Conservation (phyloP, 192 early-diverging fungal species). For the Coemansia sp. region DNA sequence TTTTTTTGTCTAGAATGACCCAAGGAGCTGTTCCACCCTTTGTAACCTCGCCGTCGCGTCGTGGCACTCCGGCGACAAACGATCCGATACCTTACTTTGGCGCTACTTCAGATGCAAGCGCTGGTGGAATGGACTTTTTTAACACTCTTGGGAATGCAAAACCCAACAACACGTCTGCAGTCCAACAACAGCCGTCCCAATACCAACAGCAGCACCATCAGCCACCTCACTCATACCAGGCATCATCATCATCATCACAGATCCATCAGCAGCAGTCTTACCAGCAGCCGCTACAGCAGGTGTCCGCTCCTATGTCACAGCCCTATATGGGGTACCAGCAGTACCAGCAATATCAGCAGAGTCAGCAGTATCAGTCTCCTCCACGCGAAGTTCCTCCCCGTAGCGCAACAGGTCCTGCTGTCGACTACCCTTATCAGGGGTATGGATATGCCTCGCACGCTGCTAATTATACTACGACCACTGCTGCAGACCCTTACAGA, state of each 20-base stretch:
- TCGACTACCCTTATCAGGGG: slow-evolving; percentile 25
- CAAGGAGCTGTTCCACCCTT: slow-evolving; percentile 4
- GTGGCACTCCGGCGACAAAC: slow-evolving; percentile 41
- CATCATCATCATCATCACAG: background rate
- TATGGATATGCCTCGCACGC: slow-evolving; percentile 8
- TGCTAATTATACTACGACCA: background rate
- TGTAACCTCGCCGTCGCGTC: slow-evolving; percentile 34
- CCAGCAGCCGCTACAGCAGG: slow-evolving; percentile 8
- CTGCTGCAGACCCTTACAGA: slow-evolving; percentile 24
- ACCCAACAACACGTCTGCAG: background rate
- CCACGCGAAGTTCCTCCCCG: slow-evolving; percentile 36
- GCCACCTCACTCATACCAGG: slow-evolving; percentile 1
- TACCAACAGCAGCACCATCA: background rate
- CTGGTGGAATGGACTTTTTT: slow-evolving; percentile 17
- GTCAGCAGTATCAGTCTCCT: slow-evolving; percentile 9
- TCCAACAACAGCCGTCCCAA: background rate
- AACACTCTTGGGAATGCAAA: slow-evolving; percentile 8
- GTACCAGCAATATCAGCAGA: slow-evolving; percentile 9
- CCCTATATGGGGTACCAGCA: slow-evolving; percentile 7
- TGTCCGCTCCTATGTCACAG: slow-evolving; percentile 3
- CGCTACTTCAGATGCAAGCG: background rate
- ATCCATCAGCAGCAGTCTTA: background rate
- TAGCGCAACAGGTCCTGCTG: slow-evolving; percentile 43
- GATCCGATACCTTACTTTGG: slow-evolving; percentile 49
- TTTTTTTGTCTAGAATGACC: slow-evolving; percentile 17